These are phyloP conservation scores for Allium fistulosum DNA, from an alignment of 106 monocot species.

Conservation along the genomic window DNA sequence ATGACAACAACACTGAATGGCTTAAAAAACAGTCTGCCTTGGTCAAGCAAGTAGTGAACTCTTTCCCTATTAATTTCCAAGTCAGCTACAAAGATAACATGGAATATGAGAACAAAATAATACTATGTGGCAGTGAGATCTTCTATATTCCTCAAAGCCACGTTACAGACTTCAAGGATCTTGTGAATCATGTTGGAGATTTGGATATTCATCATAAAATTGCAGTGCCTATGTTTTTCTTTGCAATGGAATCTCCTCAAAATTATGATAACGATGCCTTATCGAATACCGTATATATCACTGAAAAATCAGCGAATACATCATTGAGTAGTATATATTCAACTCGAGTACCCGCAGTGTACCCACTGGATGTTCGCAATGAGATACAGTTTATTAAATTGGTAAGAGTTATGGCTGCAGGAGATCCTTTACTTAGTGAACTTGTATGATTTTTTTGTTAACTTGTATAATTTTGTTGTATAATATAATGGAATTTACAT, in stretches of 20 bases:
- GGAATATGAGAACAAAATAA: constrained; percentile 39
- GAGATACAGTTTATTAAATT: constrained; percentile 82
- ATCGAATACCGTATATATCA: constrained; percentile 34
- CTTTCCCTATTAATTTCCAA: constrained; percentile 77
- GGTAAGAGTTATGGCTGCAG: constrained; percentile 72
- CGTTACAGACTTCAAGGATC: constrained; percentile 58
- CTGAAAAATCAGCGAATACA: constrained; percentile 19
- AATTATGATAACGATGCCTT: constrained; percentile 77
- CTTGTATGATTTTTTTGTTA: constrained; percentile 30
- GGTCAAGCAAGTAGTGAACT: constrained; percentile 50
- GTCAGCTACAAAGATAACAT: constrained; percentile 64
- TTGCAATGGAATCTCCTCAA: constrained; percentile 64
- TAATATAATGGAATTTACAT: not conserved
- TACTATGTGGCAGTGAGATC: constrained; percentile 66
- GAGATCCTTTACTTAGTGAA: constrained; percentile 85
- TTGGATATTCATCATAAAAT: constrained; percentile 76
- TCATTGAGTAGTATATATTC: constrained; percentile 42
- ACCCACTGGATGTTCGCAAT: constrained; percentile 48
- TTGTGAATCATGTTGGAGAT: constrained; percentile 61
- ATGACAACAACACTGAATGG: constrained; percentile 60
- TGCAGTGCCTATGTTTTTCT: constrained; percentile 79
- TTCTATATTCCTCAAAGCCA: constrained; percentile 71
- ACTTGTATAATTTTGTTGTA: not conserved
- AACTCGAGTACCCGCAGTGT: constrained; percentile 57
- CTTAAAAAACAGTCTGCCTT: constrained; percentile 37